Percentiles rank a stretch among this genome's conserved stretches.
phyloP scores from a whole-genome alignment of 2,329 filamentous ascomycete genomes.

The Colletotrichum somersetense region DNA sequence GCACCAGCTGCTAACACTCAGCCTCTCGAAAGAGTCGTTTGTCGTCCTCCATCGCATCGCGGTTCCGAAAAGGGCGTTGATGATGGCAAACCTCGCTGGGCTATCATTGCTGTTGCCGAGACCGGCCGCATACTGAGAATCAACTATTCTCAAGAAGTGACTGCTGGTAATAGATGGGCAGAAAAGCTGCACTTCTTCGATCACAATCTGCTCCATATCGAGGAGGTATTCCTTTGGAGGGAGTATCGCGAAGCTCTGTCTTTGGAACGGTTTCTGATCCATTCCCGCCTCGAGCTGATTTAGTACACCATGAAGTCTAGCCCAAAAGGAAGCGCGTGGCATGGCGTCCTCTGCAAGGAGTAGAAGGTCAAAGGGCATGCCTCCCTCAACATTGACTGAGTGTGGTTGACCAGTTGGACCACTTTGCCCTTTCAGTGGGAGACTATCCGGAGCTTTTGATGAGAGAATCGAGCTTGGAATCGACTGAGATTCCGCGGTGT shows the following conservation, averaged over 20 bases:
- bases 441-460: not conserved
- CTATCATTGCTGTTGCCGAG: not conserved
- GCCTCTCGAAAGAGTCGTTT: constrained; percentile 27
- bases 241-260: constrained; percentile 4
- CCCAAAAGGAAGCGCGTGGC: not conserved
- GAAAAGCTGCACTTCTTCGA: constrained; percentile 27
- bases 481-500: not conserved
- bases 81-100: constrained; percentile 21
- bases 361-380: not conserved
- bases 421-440: not conserved
- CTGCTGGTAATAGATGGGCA: constrained; percentile 19
- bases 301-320: not conserved
- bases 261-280: not conserved
- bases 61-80: constrained; percentile 23
- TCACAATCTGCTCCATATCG: constrained; percentile 13
- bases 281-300: not conserved
- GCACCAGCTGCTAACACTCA: constrained; percentile 21
- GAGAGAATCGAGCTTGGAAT: not conserved
- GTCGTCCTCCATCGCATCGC: constrained; percentile 25
- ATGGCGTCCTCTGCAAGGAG: not conserved
- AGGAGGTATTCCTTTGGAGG: constrained; percentile 21
- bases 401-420: not conserved
- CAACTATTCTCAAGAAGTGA: constrained; percentile 12
- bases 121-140: constrained; percentile 12
- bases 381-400: not conserved